These are phyloP conservation scores for Entrophospora sp. DNA, from an alignment of 192 early-diverging fungal species.

Conservation along the genomic window DNA sequence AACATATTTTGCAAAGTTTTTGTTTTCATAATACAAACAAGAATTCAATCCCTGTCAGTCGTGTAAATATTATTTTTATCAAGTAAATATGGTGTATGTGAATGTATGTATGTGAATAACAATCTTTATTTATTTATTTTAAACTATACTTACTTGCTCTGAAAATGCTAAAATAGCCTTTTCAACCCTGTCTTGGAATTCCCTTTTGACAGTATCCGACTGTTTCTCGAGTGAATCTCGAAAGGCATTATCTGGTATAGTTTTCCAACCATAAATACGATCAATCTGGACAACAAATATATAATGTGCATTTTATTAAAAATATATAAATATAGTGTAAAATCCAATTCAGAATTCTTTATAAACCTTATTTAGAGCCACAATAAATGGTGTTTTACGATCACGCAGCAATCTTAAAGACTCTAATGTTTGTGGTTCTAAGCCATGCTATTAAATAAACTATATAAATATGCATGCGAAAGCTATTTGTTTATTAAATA, in stretches of 20 bases:
- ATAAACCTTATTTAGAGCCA: conserved; percentile 84
- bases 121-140: neutral
- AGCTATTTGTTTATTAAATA: too few species aligned
- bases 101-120: too few species aligned
- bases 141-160: conserved; percentile 47
- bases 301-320: neutral
- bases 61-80: too few species aligned
- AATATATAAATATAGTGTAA: neutral
- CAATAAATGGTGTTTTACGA: conserved; percentile 95
- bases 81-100: too few species aligned
- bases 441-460: conserved; percentile 54
- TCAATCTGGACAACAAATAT: conserved; percentile 52
- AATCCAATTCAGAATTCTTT: too few species aligned
- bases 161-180: conserved; percentile 79
- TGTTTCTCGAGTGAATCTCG: conserved; percentile 71
- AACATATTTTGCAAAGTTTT: conserved; percentile 89
- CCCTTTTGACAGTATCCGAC: conserved; percentile 57
- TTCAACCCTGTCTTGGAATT: conserved; percentile 77
- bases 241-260: conserved; percentile 74
- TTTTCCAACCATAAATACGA: conserved; percentile 89
- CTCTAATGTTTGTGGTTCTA: conserved; percentile 97
- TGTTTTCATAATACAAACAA: conserved; percentile 89
- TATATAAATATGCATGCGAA: too few species aligned
- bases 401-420: conserved; percentile 84
- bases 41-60: conserved; percentile 78